Percentiles rank a stretch among this genome's conserved stretches.
Conservation (phyloP, 2,329 filamentous ascomycete species). For the Colletotrichum musicola region DNA sequence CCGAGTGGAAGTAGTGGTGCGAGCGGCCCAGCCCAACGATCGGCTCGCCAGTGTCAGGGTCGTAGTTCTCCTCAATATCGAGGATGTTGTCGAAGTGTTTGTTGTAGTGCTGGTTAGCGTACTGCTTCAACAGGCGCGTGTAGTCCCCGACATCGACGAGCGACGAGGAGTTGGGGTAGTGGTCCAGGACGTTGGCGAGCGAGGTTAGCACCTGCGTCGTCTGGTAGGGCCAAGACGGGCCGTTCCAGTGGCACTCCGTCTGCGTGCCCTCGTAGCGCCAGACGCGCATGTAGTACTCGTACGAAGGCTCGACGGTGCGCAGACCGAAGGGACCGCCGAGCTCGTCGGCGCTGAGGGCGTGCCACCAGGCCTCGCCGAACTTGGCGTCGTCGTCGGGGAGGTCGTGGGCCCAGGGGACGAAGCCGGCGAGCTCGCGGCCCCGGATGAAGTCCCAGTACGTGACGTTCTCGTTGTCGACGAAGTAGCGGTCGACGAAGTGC, state of each 20-base stretch:
- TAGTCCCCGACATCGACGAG: conserved; percentile 52
- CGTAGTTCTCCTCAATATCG: conserved; percentile 56
- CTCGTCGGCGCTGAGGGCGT: conserved; percentile 17
- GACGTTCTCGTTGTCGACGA: conserved; percentile 51
- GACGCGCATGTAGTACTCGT: conserved; percentile 51
- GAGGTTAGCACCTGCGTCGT: conserved; percentile 56
- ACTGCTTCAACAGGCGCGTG: conserved; percentile 51
- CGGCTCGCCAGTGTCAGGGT: conserved; percentile 48
- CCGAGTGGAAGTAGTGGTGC: conserved; percentile 60
- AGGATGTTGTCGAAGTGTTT: conserved; percentile 48
- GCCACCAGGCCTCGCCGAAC: conserved; percentile 47
- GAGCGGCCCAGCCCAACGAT: conserved; percentile 24
- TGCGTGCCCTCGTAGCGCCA: conserved; percentile 36
- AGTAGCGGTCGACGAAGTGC: conserved; percentile 55
- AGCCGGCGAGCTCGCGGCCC: conserved; percentile 54
- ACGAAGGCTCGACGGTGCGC: conserved; percentile 56
- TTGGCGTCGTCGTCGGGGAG: conserved; percentile 52
- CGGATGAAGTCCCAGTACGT: conserved; percentile 42
- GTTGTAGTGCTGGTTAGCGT: conserved; percentile 55
- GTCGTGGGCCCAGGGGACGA: conserved; percentile 57
- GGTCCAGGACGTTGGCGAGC: conserved; percentile 49
- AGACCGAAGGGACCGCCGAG: conserved; percentile 52
- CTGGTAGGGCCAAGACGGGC: conserved; percentile 60
- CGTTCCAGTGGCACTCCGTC: conserved; percentile 56
- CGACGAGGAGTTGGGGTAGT: conserved; percentile 46